phyloP scores from a whole-genome alignment of 2,329 filamentous ascomycete species.

The Ilyonectria robusta region DNA sequence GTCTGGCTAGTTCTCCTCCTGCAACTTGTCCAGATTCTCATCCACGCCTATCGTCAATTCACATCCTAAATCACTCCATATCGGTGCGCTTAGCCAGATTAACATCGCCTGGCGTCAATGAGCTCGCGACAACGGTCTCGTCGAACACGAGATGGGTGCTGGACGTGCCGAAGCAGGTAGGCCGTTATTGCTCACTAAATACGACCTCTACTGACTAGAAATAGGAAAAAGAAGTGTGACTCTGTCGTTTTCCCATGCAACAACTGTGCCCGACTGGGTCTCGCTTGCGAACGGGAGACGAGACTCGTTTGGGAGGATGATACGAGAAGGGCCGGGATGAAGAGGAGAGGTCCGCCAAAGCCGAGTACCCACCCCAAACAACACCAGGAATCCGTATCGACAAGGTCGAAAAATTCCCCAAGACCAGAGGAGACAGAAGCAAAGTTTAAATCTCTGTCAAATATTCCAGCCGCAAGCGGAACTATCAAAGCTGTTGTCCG shows the following conservation, averaged over 20 bases:
- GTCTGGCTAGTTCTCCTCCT: too few species aligned
- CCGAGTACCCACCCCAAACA: not conserved
- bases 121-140: too few species aligned
- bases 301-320: slow-evolving; percentile 41
- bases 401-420: not conserved
- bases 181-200: not conserved
- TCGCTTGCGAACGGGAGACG: slow-evolving; percentile 26
- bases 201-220: not conserved
- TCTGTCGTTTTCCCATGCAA: slow-evolving; percentile 22
- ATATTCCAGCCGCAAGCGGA: not conserved
- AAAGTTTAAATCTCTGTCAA: not conserved
- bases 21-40: too few species aligned
- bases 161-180: too few species aligned
- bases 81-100: too few species aligned
- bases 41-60: too few species aligned
- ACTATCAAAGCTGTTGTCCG: not conserved
- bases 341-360: slow-evolving; percentile 20
- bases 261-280: slow-evolving; percentile 24
- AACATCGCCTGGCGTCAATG: too few species aligned
- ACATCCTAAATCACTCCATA: too few species aligned
- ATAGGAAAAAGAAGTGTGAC: slow-evolving; percentile 33
- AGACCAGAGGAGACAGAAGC: not conserved
- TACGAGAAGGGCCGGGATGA: slow-evolving; percentile 30
- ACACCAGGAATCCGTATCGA: not conserved
- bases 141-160: too few species aligned